Evolutionary conservation across 2,329 filamentous ascomycete species (phyloP).

Genomic region (Aspergillus chevalieri): DNA sequence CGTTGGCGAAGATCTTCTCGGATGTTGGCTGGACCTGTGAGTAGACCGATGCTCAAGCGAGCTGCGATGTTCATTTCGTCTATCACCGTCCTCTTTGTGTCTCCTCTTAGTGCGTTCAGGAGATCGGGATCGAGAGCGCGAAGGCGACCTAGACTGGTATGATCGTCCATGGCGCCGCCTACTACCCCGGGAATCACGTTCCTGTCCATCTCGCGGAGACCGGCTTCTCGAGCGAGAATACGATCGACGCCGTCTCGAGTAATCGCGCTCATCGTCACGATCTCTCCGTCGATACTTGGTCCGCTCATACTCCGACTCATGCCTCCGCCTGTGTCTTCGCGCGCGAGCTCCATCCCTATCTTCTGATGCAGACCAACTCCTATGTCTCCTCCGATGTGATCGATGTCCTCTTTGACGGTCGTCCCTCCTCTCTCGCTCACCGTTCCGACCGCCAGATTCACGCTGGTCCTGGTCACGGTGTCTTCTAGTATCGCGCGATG

Average conservation of each 20-base stretch:
- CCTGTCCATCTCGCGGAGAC: conserved; percentile 11
- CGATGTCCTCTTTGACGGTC: conserved; percentile 17
- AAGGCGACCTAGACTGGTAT: conserved; percentile 13
- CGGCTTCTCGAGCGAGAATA: conserved; percentile 18
- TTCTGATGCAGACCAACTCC: conserved; percentile 20
- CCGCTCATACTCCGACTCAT: conserved; percentile 13
- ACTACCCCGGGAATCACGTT: conserved; percentile 7
- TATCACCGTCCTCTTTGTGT: conserved; percentile 7
- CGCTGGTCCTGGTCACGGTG: conserved; percentile 3
- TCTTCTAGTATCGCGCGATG: conserved; percentile 34
- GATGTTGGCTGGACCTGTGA: neutral
- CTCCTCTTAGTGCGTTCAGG: conserved; percentile 10
- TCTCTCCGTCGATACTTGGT: conserved; percentile 12
- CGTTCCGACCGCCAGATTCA: conserved; percentile 12
- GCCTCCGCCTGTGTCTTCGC: conserved; percentile 17
- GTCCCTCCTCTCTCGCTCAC: conserved; percentile 17
- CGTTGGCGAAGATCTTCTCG: conserved; percentile 1
- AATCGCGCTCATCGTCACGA: conserved; percentile 7
- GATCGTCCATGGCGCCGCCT: conserved; percentile 9
- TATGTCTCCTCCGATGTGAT: conserved; percentile 23
- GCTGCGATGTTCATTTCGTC: neutral
- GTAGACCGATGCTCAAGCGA: conserved; percentile 5
- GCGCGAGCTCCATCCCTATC: conserved; percentile 22
- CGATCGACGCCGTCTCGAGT: conserved; percentile 10
- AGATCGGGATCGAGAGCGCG: conserved; percentile 15